Conservation (phyloP, 768 basidiomycete species). For the Xanthoconium purpureum region DNA sequence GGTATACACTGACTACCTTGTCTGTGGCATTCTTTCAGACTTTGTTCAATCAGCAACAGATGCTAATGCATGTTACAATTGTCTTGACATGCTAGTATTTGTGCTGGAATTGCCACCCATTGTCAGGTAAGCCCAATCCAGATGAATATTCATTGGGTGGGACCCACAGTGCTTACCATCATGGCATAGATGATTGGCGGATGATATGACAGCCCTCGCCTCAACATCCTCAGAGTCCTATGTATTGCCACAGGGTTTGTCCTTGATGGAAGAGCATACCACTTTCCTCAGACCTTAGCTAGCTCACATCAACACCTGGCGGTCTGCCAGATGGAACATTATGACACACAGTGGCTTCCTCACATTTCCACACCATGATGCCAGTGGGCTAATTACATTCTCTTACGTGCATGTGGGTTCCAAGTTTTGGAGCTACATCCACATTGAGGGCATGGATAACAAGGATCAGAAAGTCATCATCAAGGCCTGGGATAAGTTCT, state of each 20-base stretch:
- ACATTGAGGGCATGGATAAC: not conserved
- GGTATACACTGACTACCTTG: no score
- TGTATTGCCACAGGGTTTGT: no score
- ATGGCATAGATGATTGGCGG: no score
- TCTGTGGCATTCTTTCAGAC: no score
- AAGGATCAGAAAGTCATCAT: not conserved
- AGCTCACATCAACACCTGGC: not conserved
- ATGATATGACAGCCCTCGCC: no score
- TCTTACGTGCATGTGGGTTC: not conserved
- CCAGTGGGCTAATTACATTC: not conserved
- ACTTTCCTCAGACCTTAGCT: no score
- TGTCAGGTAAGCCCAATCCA: not conserved
- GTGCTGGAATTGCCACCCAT: not conserved
- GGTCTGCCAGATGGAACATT: not conserved
- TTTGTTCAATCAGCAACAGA: no score
- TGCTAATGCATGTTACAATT: not conserved
- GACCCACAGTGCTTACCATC: no score
- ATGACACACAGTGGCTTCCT: not conserved
- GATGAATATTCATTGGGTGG: no score
- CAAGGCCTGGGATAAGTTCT: not conserved
- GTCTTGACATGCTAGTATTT: not conserved
- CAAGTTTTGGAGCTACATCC: not conserved
- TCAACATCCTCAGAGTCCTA: no score
- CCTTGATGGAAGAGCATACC: no score
- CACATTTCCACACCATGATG: conserved; percentile 2